phyloP scores from a whole-genome alignment of 495 filamentous ascomycete genomes.

The Penicillium longicatenatum region DNA sequence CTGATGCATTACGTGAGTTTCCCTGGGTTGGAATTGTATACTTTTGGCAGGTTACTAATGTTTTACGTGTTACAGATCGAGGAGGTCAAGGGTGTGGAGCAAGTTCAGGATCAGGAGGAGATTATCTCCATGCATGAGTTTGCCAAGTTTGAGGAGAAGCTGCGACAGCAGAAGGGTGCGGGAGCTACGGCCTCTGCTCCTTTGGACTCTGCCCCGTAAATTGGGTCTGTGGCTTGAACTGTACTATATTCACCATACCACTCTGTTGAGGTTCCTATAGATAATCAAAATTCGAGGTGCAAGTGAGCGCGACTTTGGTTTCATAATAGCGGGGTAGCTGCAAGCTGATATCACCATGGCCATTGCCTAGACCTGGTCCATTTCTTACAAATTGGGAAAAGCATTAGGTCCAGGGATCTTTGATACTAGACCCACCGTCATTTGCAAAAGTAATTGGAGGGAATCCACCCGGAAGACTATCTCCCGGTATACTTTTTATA shows the following conservation, averaged over 20 bases:
- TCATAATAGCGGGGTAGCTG: background rate
- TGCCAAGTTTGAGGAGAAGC: slow-evolving; percentile 93
- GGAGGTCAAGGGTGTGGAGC: slow-evolving; percentile 90
- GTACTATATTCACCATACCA: slow-evolving; percentile 6
- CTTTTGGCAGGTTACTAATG: slow-evolving; percentile 17
- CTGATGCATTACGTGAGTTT: slow-evolving; percentile 76
- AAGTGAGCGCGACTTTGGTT: background rate
- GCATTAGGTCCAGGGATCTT: background rate
- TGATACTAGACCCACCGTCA: background rate
- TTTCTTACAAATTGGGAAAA: no score
- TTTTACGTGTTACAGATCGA: slow-evolving; percentile 66
- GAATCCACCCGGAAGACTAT: background rate
- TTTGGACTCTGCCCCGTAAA: slow-evolving; percentile 59
- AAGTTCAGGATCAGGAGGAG: slow-evolving; percentile 90
- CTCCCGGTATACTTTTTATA: background rate
- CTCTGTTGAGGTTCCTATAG: background rate
- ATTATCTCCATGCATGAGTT: slow-evolving; percentile 89
- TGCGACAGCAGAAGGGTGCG: slow-evolving; percentile 73
- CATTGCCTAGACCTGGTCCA: background rate
- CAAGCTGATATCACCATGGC: background rate
- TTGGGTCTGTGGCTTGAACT: background rate
- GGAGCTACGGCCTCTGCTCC: slow-evolving; percentile 59
- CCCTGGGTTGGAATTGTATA: slow-evolving; percentile 27
- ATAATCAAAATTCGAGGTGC: background rate
- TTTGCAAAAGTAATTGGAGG: no score